Conservation (phyloP, 2,329 filamentous ascomycete genomes). For the Colletotrichum noveboracense region DNA sequence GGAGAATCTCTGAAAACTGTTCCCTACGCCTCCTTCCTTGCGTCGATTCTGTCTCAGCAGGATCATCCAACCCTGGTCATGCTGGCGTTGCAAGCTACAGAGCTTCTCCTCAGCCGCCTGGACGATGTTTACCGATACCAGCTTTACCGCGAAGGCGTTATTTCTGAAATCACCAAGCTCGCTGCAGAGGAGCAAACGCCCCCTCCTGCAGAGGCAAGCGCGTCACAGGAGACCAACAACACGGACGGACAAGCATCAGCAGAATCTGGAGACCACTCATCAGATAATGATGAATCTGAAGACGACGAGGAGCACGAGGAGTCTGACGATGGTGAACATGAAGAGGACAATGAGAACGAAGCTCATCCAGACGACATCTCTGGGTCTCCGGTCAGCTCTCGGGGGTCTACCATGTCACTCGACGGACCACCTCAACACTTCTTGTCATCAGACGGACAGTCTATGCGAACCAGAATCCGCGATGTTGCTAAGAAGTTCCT, state of each 20-base stretch:
- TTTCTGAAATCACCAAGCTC: slow-evolving; percentile 86
- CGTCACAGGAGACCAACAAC: neutral
- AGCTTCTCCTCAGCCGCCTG: slow-evolving; percentile 83
- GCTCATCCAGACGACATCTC: slow-evolving; percentile 62
- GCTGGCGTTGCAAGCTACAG: slow-evolving; percentile 85
- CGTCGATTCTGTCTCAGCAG: slow-evolving; percentile 93
- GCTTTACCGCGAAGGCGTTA: slow-evolving; percentile 95
- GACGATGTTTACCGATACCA: slow-evolving; percentile 93
- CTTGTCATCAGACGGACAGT: slow-evolving; percentile 53
- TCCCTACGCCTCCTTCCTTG: slow-evolving; percentile 93
- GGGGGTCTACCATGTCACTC: slow-evolving; percentile 69
- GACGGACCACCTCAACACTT: slow-evolving; percentile 58
- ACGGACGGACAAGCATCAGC: slow-evolving; percentile 5
- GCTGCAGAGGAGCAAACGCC: slow-evolving; percentile 54
- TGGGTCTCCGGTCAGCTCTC: slow-evolving; percentile 70
- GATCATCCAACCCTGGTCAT: slow-evolving; percentile 89
- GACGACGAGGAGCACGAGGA: slow-evolving; percentile 52
- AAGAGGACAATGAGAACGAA: slow-evolving; percentile 47
- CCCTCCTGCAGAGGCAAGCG: slow-evolving; percentile 34
- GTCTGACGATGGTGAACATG: slow-evolving; percentile 60
- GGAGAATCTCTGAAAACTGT: slow-evolving; percentile 86
- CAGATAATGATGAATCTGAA: slow-evolving; percentile 54
- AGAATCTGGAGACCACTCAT: slow-evolving; percentile 34
- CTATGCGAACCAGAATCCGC: slow-evolving; percentile 76
- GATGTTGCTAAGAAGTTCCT: slow-evolving; percentile 83